phyloP scores from a whole-genome alignment of 306 rosid genomes.

The Cucumis sativus region Cucumber_9930_V3 NC_026655.2:24573001-24573500 shows the following conservation, averaged over 20 bases:
- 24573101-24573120: slow-evolving; percentile 52
- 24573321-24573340: slow-evolving; percentile 36
- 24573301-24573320: slow-evolving; percentile 23
- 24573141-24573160: slow-evolving; percentile 27
- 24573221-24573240: slow-evolving; percentile 28
- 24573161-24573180: slow-evolving; percentile 23
- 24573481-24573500: slow-evolving; percentile 48
- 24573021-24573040: slow-evolving; percentile 19
- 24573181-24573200: slow-evolving; percentile 32
- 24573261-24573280: slow-evolving; percentile 41
- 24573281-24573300: slow-evolving; percentile 41
- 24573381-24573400: slow-evolving; percentile 45
- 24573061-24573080: slow-evolving; percentile 30
- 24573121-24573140: slow-evolving; percentile 42
- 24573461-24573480: slow-evolving; percentile 23
- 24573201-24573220: slow-evolving; percentile 39
- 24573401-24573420: slow-evolving; percentile 55
- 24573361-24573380: slow-evolving; percentile 51
- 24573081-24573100: slow-evolving; percentile 62
- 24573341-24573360: slow-evolving; percentile 59
- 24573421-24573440: slow-evolving; percentile 22
- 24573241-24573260: slow-evolving; percentile 46
- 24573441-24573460: slow-evolving; percentile 13
- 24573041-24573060: slow-evolving; percentile 33
- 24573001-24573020: slow-evolving; percentile 27